phyloP scores from a whole-genome alignment of 2,329 filamentous ascomycete species.

The Cladosporium sp. region DNA sequence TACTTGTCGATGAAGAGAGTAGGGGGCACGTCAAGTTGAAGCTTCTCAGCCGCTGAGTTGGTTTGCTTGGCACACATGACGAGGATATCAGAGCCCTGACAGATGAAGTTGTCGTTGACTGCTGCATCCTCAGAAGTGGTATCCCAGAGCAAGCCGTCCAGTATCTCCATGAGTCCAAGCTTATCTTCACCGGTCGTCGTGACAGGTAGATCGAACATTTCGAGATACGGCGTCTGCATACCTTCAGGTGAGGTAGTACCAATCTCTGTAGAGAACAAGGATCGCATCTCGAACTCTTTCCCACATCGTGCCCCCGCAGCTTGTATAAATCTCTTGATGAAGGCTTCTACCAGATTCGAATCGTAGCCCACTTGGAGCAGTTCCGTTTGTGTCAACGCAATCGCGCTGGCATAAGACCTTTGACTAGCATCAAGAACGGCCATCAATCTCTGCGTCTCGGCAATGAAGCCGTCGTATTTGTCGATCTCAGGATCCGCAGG shows the following conservation, averaged over 20 bases:
- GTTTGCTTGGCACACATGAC: constrained; percentile 41
- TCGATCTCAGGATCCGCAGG: constrained; percentile 25
- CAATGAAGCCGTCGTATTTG: constrained; percentile 42
- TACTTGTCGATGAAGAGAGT: constrained; percentile 56
- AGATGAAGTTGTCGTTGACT: constrained; percentile 30
- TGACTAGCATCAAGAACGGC: constrained; percentile 54
- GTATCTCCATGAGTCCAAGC: constrained; percentile 11
- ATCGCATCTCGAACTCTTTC: constrained; percentile 11
- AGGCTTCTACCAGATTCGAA: not conserved
- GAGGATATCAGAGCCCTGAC: constrained; percentile 49
- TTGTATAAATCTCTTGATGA: constrained; percentile 6
- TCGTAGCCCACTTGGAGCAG: constrained; percentile 16
- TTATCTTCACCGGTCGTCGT: constrained; percentile 10
- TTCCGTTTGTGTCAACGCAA: constrained; percentile 36
- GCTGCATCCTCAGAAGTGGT: constrained; percentile 18
- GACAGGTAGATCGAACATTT: constrained; percentile 15
- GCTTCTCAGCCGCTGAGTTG: constrained; percentile 23
- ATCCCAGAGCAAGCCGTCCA: constrained; percentile 29
- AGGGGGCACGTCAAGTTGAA: constrained; percentile 47
- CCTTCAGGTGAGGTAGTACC: constrained; percentile 20
- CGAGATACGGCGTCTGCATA: constrained; percentile 17
- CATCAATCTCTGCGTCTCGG: constrained; percentile 56
- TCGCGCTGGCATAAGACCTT: constrained; percentile 53
- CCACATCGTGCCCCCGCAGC: not conserved
- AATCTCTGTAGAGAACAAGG: constrained; percentile 24